These are phyloP conservation scores for Sphagnurus paluster DNA, from an alignment of 1,284 basidiomycete species.

Conservation along the genomic window DNA sequence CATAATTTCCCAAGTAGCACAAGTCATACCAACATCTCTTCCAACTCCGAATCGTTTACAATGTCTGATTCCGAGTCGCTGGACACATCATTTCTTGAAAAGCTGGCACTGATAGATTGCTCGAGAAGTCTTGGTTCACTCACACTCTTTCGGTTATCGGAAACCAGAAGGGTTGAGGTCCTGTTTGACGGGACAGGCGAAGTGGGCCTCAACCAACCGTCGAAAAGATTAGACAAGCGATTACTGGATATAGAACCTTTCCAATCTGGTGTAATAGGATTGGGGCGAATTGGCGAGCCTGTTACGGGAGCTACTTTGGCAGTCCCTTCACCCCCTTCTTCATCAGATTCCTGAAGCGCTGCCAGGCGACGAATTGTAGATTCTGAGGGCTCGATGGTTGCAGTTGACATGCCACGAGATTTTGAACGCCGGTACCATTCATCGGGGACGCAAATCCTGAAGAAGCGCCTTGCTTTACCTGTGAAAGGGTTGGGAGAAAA, in stretches of 20 bases:
- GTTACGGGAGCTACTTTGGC: constrained; percentile 43
- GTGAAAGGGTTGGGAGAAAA: constrained; percentile 41
- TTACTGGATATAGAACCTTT: constrained; percentile 52
- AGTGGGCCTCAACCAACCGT: constrained; percentile 53
- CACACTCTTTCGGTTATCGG: constrained; percentile 56
- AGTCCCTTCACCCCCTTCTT: constrained; percentile 56
- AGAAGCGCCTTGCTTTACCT: constrained; percentile 37
- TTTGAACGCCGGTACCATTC: constrained; percentile 77
- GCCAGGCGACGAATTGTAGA: constrained; percentile 49
- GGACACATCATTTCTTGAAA: constrained; percentile 8
- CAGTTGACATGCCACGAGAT: constrained; percentile 47
- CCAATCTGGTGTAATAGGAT: constrained; percentile 37
- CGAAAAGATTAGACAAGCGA: constrained; percentile 64
- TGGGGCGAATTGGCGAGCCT: constrained; percentile 6
- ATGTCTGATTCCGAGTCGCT: constrained; percentile 26
- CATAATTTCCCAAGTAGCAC: not conserved
- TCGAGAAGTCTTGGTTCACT: constrained; percentile 66
- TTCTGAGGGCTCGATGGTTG: constrained; percentile 50
- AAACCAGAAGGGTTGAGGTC: constrained; percentile 30
- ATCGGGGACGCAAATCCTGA: constrained; percentile 71
- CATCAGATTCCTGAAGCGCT: constrained; percentile 52
- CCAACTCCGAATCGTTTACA: constrained; percentile 40
- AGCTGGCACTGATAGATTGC: constrained; percentile 34
- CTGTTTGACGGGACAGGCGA: constrained; percentile 35
- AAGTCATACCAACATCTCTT: constrained; percentile 60